A percentile compares a stretch with the other conserved stretches of the same genome.
Conservation (phyloP, 352 stramenopile genomes). For the Globisporangium alternatum region DNA sequence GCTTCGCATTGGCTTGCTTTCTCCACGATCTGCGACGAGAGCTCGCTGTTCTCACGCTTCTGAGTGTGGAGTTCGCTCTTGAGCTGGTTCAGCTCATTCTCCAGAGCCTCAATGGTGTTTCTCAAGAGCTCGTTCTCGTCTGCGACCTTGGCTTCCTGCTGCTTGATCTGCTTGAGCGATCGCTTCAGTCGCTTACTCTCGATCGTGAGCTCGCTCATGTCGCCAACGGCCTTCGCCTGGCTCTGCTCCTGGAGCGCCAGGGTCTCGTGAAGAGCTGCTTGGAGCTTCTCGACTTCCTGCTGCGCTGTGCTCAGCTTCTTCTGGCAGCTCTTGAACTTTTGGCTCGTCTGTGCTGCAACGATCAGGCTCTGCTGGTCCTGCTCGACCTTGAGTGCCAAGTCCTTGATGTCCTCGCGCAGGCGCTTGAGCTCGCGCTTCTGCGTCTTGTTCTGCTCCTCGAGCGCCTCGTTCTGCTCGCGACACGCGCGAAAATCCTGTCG, state of each 20-base stretch:
- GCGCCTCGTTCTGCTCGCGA: slow-evolving; percentile 39
- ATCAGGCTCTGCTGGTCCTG: slow-evolving; percentile 36
- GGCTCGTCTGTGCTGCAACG: slow-evolving; percentile 28
- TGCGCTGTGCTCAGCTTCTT: slow-evolving; percentile 35
- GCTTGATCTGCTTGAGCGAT: slow-evolving; percentile 38
- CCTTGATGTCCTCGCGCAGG: slow-evolving; percentile 37
- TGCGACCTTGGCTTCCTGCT: slow-evolving; percentile 28
- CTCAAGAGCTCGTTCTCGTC: slow-evolving; percentile 42
- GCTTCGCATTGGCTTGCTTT: neutral
- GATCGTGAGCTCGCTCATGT: slow-evolving; percentile 32
- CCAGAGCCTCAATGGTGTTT: slow-evolving; percentile 31
- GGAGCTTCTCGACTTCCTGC: slow-evolving; percentile 35
- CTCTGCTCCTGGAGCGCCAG: slow-evolving; percentile 31
- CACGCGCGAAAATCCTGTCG: slow-evolving; percentile 44
- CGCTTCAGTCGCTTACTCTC: slow-evolving; percentile 52
- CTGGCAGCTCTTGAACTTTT: slow-evolving; percentile 46
- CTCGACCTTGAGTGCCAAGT: slow-evolving; percentile 29
- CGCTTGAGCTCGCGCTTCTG: slow-evolving; percentile 49
- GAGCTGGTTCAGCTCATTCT: slow-evolving; percentile 29
- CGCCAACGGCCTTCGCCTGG: slow-evolving; percentile 29
- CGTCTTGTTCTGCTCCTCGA: slow-evolving; percentile 39
- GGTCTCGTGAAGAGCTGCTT: slow-evolving; percentile 34
- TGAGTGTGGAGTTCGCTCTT: slow-evolving; percentile 31
- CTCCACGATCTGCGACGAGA: neutral
- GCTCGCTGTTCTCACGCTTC: slow-evolving; percentile 31